Base-by-base conservation (phyloP, 768 basidiomycete species). In the Calocybe cyanea region DNA sequence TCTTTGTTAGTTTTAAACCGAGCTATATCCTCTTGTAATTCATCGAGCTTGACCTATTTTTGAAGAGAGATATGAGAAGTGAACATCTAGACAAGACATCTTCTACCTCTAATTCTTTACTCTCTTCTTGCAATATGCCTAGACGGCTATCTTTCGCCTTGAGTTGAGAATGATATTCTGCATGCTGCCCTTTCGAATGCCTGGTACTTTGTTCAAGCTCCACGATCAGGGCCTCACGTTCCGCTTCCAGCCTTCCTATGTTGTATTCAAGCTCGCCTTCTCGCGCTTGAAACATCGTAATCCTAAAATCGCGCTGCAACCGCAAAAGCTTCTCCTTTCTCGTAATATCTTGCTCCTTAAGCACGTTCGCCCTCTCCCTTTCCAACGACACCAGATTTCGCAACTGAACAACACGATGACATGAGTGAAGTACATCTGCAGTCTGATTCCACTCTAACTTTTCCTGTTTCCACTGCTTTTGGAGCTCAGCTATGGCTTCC, bases 371-470 rank as follows among this genome's bases (percentile, higher is more conserved):
- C 41, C 75, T 73, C 56, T 80, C 81, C 41, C 68, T 67, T 52
- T 84, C 77, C 37, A 87, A 58, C 23, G 75, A 72, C 19, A 75
- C 68, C 13, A 70, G 69, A 21, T 80, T 69, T 38, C 74, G 71
- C 41, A 81, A 73, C 54, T 87, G 78, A n/a, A 77, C 77, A 48
- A 87, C 76, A 3, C 80, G 77, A 60, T 85, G 80, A 30, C 73
- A 77, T 8, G 76, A 70, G 52, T 86, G 74, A 18, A 89, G 64
- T 11, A 77, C 70, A 43, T 85, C 80, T 51, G 77, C 82, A 15
- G 76, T 81, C 50, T 78, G 75, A 9, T 70, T 72, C 84, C 84
- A 87, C 41, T 77, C 68, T 34, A 59, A 59, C 43, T 78, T 70
- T 45, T 87, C 81, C 7, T 60, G 66, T 44, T 73, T 68, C 75